A percentile compares a stretch with the other conserved stretches of the same genome.
These are phyloP conservation scores for Eucalyptus tenuipes DNA, from an alignment of 345 rosid genomes.

Conservation along the genomic window DNA sequence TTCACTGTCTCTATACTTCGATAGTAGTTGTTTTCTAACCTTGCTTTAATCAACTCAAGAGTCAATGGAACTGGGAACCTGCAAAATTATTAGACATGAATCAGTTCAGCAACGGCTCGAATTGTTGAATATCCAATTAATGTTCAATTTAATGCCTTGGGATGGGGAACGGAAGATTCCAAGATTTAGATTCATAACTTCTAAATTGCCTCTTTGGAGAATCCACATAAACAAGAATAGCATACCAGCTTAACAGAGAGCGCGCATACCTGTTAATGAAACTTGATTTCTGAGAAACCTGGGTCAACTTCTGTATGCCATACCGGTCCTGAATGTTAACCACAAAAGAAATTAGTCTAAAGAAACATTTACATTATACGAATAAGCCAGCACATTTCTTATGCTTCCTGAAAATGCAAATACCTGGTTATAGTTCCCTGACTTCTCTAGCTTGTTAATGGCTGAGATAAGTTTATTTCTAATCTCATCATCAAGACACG, in stretches of 20 bases:
- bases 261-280: constrained; percentile 67
- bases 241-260: not conserved
- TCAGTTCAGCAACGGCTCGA: not conserved
- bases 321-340: constrained; percentile 54
- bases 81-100: not conserved
- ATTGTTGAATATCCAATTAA: not conserved
- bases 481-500: constrained; percentile 44
- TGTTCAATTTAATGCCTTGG: not conserved
- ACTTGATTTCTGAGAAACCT: constrained; percentile 54
- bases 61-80: constrained; percentile 91
- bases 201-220: not conserved
- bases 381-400: not conserved
- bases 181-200: not conserved
- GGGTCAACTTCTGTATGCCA: constrained; percentile 69
- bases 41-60: constrained; percentile 47
- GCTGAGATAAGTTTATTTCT: constrained; percentile 43
- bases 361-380: not conserved
- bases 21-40: constrained; percentile 82
- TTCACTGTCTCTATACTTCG: constrained; percentile 63
- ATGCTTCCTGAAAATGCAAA: not conserved
- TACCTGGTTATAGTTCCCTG: constrained; percentile 53
- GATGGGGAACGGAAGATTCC: not conserved
- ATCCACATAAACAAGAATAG: not conserved
- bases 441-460: constrained; percentile 47
- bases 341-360: not conserved